A percentile compares a stretch with the other conserved stretches of the same genome.
phyloP scores from a whole-genome alignment of 768 basidiomycete genomes.

The Amanita fuliginea region DNA sequence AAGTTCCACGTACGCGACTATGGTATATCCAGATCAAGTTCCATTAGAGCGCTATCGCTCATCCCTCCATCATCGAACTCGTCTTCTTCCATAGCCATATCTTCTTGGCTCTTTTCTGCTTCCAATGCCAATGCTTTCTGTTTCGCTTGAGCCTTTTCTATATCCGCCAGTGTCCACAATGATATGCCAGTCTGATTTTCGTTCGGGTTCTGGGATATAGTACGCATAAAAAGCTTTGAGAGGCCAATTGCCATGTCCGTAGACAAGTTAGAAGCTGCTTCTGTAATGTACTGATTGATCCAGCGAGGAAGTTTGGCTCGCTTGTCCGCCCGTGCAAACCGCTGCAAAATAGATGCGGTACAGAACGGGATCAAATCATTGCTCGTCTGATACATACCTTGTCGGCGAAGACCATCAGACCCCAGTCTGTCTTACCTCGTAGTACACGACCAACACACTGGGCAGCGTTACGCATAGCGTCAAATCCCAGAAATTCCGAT shows the following conservation, averaged over 20 bases:
- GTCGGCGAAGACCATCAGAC: constrained; percentile 98
- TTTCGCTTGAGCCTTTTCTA: constrained; percentile 76
- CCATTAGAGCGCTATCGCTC: constrained; percentile 48
- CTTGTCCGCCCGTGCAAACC: constrained; percentile 88
- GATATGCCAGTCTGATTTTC: constrained; percentile 93
- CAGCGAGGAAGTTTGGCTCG: constrained; percentile 93
- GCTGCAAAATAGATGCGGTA: constrained; percentile 30
- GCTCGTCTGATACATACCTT: constrained; percentile 45
- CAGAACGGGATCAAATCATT: neutral
- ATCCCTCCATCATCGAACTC: constrained; percentile 64
- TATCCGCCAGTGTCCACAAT: constrained; percentile 89
- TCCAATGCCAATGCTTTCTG: constrained; percentile 56
- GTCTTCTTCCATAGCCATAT: constrained; percentile 32
- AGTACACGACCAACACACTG: constrained; percentile 98
- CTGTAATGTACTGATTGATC: constrained; percentile 99
- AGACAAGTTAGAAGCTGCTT: constrained; percentile 92
- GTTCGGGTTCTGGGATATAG: constrained; percentile 97
- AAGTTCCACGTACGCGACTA: neutral
- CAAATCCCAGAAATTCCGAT: constrained; percentile 97
- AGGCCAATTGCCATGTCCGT: constrained; percentile 96
- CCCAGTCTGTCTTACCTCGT: constrained; percentile 99
- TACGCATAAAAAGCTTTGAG: constrained; percentile 93
- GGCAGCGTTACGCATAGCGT: constrained; percentile 98
- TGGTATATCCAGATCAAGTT: constrained; percentile 38
- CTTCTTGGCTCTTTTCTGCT: constrained; percentile 28